phyloP scores from a whole-genome alignment of 2,329 filamentous ascomycete genomes.

The Aspergillus pseudoglaucus region DNA sequence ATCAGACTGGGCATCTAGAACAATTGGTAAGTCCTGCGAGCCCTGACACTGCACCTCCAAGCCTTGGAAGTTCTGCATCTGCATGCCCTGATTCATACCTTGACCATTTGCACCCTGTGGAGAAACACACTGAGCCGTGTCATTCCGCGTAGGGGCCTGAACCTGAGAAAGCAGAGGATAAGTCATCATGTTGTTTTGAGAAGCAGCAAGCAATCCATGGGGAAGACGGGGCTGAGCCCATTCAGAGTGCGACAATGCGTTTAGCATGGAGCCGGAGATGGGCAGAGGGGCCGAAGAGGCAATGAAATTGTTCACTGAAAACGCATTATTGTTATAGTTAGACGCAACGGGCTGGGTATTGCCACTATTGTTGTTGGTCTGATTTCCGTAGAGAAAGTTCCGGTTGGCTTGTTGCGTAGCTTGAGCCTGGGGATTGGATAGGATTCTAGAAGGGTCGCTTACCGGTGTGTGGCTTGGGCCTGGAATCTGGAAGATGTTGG shows the following conservation, averaged over 20 bases:
- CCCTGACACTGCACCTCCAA: background rate
- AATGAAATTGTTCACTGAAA: background rate
- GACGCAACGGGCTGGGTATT: background rate
- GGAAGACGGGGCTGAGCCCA: background rate
- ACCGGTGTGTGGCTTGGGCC: background rate
- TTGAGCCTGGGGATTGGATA: background rate
- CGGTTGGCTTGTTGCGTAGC: background rate
- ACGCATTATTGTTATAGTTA: background rate
- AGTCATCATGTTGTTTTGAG: background rate
- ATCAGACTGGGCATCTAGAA: too few species aligned
- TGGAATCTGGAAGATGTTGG: background rate
- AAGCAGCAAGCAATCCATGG: background rate
- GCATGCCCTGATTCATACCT: background rate
- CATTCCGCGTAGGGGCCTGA: background rate
- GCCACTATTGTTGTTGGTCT: background rate
- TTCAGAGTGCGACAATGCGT: background rate
- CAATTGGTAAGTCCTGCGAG: background rate
- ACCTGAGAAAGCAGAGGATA: background rate
- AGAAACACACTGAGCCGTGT: background rate
- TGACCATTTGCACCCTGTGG: background rate
- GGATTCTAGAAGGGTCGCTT: background rate
- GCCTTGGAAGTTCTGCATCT: background rate
- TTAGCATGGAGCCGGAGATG: background rate
- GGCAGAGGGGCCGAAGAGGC: background rate
- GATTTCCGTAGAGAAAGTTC: too few species aligned